Base-by-base conservation (phyloP, 768 basidiomycete genomes). In the Tylopilus sp. region DNA sequence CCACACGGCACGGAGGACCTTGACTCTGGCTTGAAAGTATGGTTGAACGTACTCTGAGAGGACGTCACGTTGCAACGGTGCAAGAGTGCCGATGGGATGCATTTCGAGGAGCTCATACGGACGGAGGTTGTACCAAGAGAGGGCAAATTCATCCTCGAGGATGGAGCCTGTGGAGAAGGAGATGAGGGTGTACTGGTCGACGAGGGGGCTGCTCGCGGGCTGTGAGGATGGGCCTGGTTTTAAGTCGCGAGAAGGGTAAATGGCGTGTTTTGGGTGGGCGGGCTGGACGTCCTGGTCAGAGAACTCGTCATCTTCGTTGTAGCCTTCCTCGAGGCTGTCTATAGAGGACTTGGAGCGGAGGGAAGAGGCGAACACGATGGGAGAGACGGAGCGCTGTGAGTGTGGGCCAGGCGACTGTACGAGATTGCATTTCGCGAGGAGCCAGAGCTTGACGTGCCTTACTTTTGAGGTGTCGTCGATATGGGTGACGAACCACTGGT, bases 401-500 rank as follows among this genome's bases (percentile, higher is more conserved):
- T 57, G 53, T 22, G 60, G 55, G 9, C 55, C 51, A n/a, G 57
- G 47, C 48, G 71, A 50, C 71, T 71, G 45, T 54, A 69, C 44
- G 64, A 74, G 60, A 30, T 79, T 69, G 57, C 80, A 82, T 57
- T 79, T 85, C 1, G 79, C 68, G 39, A 88, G 75, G 22, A 88
- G 68, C 73, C 78, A 81, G 28, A 76, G 73, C 57, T 89, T 90
- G 28, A 85, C 71, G 26, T 85, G 76, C 15, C 74, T 75, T 36
- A 88, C 73, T 58, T 81, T 81, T 79, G 80, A 85, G 26, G 69
- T 57, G 3, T 79, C 73, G 52, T 83, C 78, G 61, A 86, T 62
- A 61, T 85, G 83, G 12, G 86, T 86, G n/a, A 82, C 71, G 41
- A 88, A 71, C 86, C 87, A 90, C 69, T 87, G 86, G 66, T 90